A percentile compares a stretch with the other conserved stretches of the same genome.
Evolutionary conservation across 306 rosid species (phyloP).

Genomic region (Oemleria cerasiformis): DNA sequence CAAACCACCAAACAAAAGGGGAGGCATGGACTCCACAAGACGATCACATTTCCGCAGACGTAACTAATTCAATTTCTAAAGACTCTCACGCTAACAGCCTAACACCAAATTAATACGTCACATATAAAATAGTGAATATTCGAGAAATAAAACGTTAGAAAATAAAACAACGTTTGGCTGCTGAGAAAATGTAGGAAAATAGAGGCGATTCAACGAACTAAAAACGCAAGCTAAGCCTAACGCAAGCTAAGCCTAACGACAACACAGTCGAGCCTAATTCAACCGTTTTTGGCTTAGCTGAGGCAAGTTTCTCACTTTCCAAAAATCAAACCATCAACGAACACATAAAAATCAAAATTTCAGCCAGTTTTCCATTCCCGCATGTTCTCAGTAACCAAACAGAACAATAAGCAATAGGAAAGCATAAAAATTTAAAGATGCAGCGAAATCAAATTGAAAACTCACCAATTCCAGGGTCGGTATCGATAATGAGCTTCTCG

Average conservation of each 20-base stretch:
- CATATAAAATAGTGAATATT: neutral
- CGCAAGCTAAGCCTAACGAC: neutral
- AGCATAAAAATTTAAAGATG: neutral
- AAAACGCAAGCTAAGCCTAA: neutral
- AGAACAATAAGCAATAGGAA: neutral
- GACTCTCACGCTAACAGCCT: neutral
- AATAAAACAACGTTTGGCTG: slow-evolving; percentile 9
- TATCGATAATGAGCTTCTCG: slow-evolving; percentile 82
- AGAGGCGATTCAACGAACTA: neutral
- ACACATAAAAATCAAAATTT: neutral
- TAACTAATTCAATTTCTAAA: neutral
- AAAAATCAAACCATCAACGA: neutral
- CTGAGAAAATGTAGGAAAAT: neutral
- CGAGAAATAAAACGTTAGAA: neutral
- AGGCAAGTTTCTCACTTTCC: neutral
- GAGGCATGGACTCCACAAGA: neutral
- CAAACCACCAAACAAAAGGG: neutral
- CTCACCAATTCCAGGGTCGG: slow-evolving; percentile 98
- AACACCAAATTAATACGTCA: neutral
- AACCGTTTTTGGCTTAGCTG: neutral
- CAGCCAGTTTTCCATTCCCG: neutral
- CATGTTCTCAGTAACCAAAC: slow-evolving; percentile 15
- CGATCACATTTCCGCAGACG: neutral
- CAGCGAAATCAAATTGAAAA: neutral
- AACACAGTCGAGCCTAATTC: neutral